Evolutionary conservation across 495 filamentous ascomycete species (phyloP), one percentile per base, ranked within the genome.

Genomic region (Baudoinia panamericana): DNA sequence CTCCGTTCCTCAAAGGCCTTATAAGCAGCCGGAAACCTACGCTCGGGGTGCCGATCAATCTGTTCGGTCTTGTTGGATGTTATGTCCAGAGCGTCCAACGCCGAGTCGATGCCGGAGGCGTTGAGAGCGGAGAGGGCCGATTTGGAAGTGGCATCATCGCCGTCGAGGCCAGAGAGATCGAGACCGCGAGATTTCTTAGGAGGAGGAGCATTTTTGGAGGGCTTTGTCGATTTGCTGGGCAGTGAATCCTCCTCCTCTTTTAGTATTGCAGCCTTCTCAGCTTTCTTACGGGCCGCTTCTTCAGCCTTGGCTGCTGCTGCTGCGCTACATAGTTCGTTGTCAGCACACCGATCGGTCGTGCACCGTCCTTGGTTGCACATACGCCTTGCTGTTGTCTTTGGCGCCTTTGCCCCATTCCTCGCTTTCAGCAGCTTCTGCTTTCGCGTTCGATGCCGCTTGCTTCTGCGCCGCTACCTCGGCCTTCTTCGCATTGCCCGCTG

Each of bases 341-440:
- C 25, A 32, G 46, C 18, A 38, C 29, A 30, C 17, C 26, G 31
- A 17, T 12, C 24, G 20, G 5, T 24, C 6, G 15, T 25, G 41
- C 12, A n/a, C 5, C n/a, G 25, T 6, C 0, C 23, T 3, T 28
- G 29, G 9, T n/a, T 11, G 15, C 12, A 8, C 39, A 54, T 60
- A 93, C 87, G 92, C 88, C 65, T 93, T 95, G 17, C 81, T 57
- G 44, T 63, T 82, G 41, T 66, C 73, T 65, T 96, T 97, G 22
- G 81, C 56, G 37, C 90, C 90, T 62, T 93, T 83, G 2, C 63
- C 41, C 90, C 90, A 97, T 47, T 93, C 67, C 44, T 67, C 67
- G 8, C 79, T 78, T 52, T 95, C 92, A 27, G 60, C 74, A 0
- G 65, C 70, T 0, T 72, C 73, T 23, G 64, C 72, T 62, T 79